Percentiles rank a stretch among this genome's conserved stretches.
phyloP scores from a whole-genome alignment of 2,329 filamentous ascomycete species.

The Colletotrichum trifolii region DNA sequence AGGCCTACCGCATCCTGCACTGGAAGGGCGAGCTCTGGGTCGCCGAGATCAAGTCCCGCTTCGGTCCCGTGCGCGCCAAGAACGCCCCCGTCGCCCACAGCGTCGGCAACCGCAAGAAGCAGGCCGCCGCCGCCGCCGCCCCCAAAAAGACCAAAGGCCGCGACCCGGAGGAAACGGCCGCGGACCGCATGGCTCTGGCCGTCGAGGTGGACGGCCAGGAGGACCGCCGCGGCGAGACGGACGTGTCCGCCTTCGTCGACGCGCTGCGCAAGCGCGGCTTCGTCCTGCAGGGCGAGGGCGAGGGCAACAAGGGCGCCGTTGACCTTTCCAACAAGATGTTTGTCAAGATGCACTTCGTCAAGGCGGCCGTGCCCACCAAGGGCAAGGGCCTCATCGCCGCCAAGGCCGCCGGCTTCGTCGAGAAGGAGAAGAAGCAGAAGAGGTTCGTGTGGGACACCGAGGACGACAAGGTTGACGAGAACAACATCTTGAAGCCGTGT shows the following conservation, averaged over 20 bases:
- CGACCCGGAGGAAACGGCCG: constrained; percentile 53
- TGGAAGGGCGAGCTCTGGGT: constrained; percentile 98
- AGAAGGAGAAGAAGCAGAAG: constrained; percentile 58
- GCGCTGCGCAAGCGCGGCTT: constrained; percentile 86
- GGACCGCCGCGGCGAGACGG: constrained; percentile 77
- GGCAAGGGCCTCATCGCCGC: constrained; percentile 75
- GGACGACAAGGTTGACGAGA: constrained; percentile 69
- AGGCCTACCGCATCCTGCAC: constrained; percentile 90
- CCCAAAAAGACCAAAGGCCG: constrained; percentile 58
- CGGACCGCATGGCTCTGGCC: constrained; percentile 66
- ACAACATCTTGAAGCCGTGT: constrained; percentile 85
- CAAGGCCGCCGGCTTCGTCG: constrained; percentile 65
- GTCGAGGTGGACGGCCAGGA: constrained; percentile 78
- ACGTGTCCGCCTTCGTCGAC: constrained; percentile 87
- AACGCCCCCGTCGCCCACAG: constrained; percentile 70
- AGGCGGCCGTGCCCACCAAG: constrained; percentile 77
- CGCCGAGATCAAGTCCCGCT: constrained; percentile 95
- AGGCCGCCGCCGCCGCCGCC: constrained; percentile 38
- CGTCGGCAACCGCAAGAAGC: constrained; percentile 75
- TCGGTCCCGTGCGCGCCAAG: constrained; percentile 62
- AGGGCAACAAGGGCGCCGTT: constrained; percentile 61
- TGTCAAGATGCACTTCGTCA: constrained; percentile 95
- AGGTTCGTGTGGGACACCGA: constrained; percentile 70
- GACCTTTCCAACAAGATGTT: constrained; percentile 98
- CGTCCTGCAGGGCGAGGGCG: constrained; percentile 74